A percentile compares a stretch with the other conserved stretches of the same genome.
These are phyloP conservation scores for Aspergillus asperescens DNA, from an alignment of 495 filamentous ascomycete species.

Conservation along the genomic window DNA sequence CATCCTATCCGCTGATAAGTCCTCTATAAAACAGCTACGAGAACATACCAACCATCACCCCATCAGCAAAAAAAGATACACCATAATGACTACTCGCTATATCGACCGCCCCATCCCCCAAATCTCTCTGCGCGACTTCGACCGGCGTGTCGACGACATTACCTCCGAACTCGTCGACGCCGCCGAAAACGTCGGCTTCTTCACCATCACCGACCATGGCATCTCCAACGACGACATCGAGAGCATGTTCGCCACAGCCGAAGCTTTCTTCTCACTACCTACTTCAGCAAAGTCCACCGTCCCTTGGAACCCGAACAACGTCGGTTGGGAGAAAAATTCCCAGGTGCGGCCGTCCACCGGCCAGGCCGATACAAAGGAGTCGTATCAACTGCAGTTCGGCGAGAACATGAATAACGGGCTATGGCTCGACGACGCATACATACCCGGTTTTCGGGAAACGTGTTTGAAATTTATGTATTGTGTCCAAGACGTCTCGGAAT, in stretches of 20 bases:
- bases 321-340: constrained; percentile 60
- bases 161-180: constrained; percentile 49
- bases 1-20: no score
- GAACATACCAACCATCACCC: no score
- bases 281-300: constrained; percentile 47
- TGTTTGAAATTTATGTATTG: constrained; percentile 50
- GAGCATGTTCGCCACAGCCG: constrained; percentile 46
- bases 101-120: constrained; percentile 47
- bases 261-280: constrained; percentile 53
- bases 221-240: constrained; percentile 47
- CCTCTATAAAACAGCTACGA: no score
- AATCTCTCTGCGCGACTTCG: constrained; percentile 55
- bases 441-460: constrained; percentile 46
- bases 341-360: constrained; percentile 60
- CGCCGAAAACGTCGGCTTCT: constrained; percentile 60
- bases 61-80: no score
- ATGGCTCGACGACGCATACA: constrained; percentile 47
- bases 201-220: constrained; percentile 53
- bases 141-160: constrained; percentile 49
- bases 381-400: constrained; percentile 57
- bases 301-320: constrained; percentile 50
- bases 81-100: constrained; percentile 34
- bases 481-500: constrained; percentile 49
- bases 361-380: constrained; percentile 56
- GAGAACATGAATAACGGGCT: constrained; percentile 39